phyloP scores from a whole-genome alignment of 352 stramenopile genomes.

The Aphanomyces cochlioides region DNA sequence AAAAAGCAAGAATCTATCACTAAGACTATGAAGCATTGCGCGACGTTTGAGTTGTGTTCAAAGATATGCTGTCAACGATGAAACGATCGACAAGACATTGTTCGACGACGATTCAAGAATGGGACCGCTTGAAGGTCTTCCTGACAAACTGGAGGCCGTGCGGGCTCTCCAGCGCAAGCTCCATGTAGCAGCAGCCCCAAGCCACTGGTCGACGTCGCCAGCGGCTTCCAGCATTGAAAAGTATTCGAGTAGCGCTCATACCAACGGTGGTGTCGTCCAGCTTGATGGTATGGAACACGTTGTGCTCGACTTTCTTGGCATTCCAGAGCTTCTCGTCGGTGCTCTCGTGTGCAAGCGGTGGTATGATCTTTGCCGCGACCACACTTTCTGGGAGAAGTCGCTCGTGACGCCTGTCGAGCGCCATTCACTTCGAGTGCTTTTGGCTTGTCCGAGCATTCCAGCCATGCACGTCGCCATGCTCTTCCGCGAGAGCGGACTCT shows the following conservation, averaged over 20 bases:
- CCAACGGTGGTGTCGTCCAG: constrained; percentile 43
- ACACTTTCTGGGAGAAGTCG: constrained; percentile 65
- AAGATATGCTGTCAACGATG: too few species aligned
- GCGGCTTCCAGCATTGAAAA: not conserved
- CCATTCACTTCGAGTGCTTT: constrained; percentile 57
- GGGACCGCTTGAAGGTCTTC: not conserved
- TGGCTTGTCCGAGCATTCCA: constrained; percentile 48
- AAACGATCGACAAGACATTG: too few species aligned
- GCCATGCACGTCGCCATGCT: constrained; percentile 75
- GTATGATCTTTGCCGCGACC: constrained; percentile 46
- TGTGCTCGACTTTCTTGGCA: constrained; percentile 55
- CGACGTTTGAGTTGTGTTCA: too few species aligned
- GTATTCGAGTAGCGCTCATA: not conserved
- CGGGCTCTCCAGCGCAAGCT: not conserved
- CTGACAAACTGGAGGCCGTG: not conserved
- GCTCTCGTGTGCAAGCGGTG: constrained; percentile 57
- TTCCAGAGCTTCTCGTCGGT: constrained; percentile 43
- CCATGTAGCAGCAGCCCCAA: not conserved
- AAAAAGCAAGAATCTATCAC: too few species aligned
- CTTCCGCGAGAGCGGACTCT: constrained; percentile 45
- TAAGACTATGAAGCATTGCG: too few species aligned
- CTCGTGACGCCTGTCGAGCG: constrained; percentile 54
- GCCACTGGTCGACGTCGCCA: not conserved
- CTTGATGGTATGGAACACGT: constrained; percentile 58
- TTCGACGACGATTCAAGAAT: too few species aligned